Evolutionary conservation across 371 early-diverging fungal genomes (phyloP), one percentile per base, ranked within the genome.

Genomic region (Nematocida ironsii): DNA sequence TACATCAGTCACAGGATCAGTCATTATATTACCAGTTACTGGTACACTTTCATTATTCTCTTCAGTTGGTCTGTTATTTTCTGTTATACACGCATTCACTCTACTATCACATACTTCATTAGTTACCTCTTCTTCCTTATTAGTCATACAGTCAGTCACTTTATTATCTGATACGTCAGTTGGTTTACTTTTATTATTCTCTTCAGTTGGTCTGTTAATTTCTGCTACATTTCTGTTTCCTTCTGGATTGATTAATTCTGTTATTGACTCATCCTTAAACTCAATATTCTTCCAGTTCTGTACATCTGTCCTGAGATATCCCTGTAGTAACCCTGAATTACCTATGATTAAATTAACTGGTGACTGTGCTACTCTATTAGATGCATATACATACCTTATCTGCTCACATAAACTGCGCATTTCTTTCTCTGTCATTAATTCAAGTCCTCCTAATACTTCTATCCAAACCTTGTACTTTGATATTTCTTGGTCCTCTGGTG

Each of bases 331-430:
- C 13, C 62, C 18, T n/a, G 27, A 44, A 39, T 72, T 72, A 5
- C 57, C 40, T 48, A 72, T 39, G 5, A 47, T 50, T 18, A 72
- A 16, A 45, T 72, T 40, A 11, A 72, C 73, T 2, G 73, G 60
- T 5, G 27, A 40, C 20, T 62, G 67, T 16, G 42, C n/a, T 61
- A 61, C 39, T 5, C 73, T 54, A 62, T 72, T 72, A 6, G 42
- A 33, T 7, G 48, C 62, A 50, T 72, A 72, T 9, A 52, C 25
- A 57, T 72, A 57, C 39, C 73, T 58, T 9, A 72, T 72, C 33
- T 72, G 73, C 73, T 61, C 60, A 11, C 27, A 47, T 45, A 72
- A 62, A 62, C 73, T 72, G 20, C 47, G 58, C 73, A 72, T 72
- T 20, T 72, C 73, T 72, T 72, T 72, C 7, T 72, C 62, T 40